Evolutionary conservation across 2,329 filamentous ascomycete genomes (phyloP), one percentile per base, ranked within the genome.

Genomic region (Venturia pyrina): DNA sequence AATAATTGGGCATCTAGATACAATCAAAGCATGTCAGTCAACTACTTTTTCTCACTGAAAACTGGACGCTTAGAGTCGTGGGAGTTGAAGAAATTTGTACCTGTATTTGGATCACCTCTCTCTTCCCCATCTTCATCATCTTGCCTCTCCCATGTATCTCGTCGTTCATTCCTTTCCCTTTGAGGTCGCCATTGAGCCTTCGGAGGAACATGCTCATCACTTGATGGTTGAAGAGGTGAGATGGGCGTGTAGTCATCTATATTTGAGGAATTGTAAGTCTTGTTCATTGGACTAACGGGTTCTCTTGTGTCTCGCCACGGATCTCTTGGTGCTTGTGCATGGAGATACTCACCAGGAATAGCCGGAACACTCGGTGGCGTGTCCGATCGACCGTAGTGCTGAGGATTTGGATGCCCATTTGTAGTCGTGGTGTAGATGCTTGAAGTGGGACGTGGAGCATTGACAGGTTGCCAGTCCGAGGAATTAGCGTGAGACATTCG

Each of bases 341-440:
- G 19, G 50, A n/a, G 53, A 59, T 59, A 59, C 53, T 37, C 32
- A 37, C 53, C 53, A n/a, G 21, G 48, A 11, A 59, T 37, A 19
- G 28, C 28, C 1, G 53, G 53, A 17, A 59, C 32, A 10, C 53
- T 59, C 17, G 53, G 17, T 5, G 13, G 17, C 3, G 17, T 15
- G 1, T 19, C 28, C 7, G 5, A 10, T 28, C 24, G 50, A 6
- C 11, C 37, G 50, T 56, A 56, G 24, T 32, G 46, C n/a, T 48
- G 46, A 2, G 48, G 28, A 21, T 37, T 59, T 7, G 53, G 53
- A 59, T 59, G 28, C 3, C 53, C 53, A 15, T 59, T 59, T 15
- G 53, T 59, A 6, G 53, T 59, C 17, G 53, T 59, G 17, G 53
- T 34, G 32, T 59, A 59, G 53, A 59, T n/a, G n/a, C 53, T 59